Percentiles rank a stretch among this genome's conserved stretches.
Conservation (phyloP, 1,284 basidiomycete species). For the Violaceomyces palustris region DNA sequence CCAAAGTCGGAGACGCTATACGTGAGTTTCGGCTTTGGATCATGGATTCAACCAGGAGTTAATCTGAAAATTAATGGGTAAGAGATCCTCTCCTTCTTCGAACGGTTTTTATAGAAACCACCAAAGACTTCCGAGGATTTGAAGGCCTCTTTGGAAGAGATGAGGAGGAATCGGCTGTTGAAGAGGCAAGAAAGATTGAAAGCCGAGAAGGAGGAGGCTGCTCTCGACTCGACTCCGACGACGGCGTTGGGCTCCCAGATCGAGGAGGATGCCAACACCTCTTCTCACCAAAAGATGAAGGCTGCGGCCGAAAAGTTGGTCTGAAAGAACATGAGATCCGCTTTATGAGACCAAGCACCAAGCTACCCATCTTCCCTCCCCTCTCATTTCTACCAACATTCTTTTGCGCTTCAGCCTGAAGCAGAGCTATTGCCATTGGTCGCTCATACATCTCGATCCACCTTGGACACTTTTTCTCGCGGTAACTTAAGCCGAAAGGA, state of each 20-base stretch:
- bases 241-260: not conserved
- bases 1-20: slow-evolving; percentile 35
- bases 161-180: slow-evolving; percentile 26
- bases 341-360: no score
- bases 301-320: not conserved
- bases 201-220: not conserved
- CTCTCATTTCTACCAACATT: no score
- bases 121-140: slow-evolving; percentile 30
- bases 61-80: not conserved
- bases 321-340: not conserved
- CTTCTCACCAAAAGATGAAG: not conserved
- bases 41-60: not conserved
- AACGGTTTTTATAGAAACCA: slow-evolving; percentile 8
- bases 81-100: not conserved
- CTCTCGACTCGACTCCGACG: not conserved
- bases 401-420: no score
- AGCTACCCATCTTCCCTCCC: no score
- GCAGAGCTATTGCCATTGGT: no score
- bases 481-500: no score
- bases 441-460: no score
- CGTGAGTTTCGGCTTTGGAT: slow-evolving; percentile 2
- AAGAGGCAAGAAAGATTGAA: slow-evolving; percentile 16
- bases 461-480: no score
- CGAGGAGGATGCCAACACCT: not conserved
- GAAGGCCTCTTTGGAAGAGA: slow-evolving; percentile 25